A percentile compares a stretch with the other conserved stretches of the same genome.
Conservation (phyloP, 2,329 filamentous ascomycete species). For the Ophiostoma pallidulum region DNA sequence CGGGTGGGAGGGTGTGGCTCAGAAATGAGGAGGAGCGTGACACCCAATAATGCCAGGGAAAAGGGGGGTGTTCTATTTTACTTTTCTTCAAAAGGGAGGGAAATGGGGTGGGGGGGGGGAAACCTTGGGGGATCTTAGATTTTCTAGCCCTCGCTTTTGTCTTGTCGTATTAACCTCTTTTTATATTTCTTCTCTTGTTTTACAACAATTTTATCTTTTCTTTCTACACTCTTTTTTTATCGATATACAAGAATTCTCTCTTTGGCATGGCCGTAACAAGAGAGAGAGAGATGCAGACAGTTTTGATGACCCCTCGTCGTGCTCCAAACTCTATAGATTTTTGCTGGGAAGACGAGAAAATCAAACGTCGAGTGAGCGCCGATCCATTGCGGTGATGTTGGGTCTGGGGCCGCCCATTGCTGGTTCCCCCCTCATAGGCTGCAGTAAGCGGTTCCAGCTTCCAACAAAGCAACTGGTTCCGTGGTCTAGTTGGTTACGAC, state of each 20-base stretch:
- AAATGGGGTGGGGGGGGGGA: no score
- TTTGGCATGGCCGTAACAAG: no score
- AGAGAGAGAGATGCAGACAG: no score
- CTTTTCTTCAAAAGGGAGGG: background rate
- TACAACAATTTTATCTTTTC: background rate
- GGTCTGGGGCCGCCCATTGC: no score
- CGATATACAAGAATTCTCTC: background rate
- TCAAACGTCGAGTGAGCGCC: no score
- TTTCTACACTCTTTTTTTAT: background rate
- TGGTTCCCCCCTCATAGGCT: background rate
- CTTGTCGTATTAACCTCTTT: slow-evolving; percentile 1
- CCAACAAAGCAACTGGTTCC: slow-evolving; percentile 13
- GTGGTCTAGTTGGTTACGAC: slow-evolving; percentile 22
- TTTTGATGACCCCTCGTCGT: no score
- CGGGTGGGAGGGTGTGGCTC: no score
- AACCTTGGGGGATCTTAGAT: no score
- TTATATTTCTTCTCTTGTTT: slow-evolving; percentile 4
- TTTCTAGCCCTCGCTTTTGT: background rate
- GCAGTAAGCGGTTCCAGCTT: background rate
- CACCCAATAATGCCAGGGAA: slow-evolving; percentile 4
- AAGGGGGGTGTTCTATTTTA: background rate
- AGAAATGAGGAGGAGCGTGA: no score
- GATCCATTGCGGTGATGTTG: no score
- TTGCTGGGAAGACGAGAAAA: no score
- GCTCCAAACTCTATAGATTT: no score